Percentiles rank a stretch among this genome's conserved stretches.
phyloP scores from a whole-genome alignment of 345 rosid species.

The Syzygium aqueum region DNA sequence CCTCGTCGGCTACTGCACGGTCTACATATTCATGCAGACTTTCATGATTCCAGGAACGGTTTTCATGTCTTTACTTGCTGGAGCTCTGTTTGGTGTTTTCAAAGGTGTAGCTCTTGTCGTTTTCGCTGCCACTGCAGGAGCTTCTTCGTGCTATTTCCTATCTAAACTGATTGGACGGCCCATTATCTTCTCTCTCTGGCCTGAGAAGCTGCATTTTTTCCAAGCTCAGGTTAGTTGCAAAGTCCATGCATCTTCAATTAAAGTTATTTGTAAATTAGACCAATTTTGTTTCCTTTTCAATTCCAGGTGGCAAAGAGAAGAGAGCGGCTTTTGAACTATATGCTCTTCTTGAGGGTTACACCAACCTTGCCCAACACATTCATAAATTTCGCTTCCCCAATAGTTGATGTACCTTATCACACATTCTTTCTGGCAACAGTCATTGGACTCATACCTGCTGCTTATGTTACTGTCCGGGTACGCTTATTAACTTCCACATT shows the following conservation, averaged over 20 bases:
- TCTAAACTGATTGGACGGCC: constrained; percentile 83
- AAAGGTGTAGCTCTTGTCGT: constrained; percentile 89
- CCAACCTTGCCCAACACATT: constrained; percentile 92
- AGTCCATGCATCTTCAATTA: neutral
- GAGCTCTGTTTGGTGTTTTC: constrained; percentile 77
- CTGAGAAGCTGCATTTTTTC: constrained; percentile 79
- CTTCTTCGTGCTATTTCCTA: constrained; percentile 88
- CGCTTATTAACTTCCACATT: too few relatives aligned
- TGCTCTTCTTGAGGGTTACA: constrained; percentile 84
- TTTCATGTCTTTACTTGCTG: constrained; percentile 95
- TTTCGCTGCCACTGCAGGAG: constrained; percentile 87
- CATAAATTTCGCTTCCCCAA: constrained; percentile 90
- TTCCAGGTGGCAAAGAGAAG: constrained; percentile 73
- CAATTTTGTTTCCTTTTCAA: neutral
- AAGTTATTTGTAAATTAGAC: neutral
- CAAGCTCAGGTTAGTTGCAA: constrained; percentile 63
- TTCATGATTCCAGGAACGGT: constrained; percentile 94
- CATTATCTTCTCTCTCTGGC: constrained; percentile 75
- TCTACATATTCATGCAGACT: constrained; percentile 90
- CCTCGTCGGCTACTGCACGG: constrained; percentile 67
- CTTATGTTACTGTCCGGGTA: constrained; percentile 90
- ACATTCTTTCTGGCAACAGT: constrained; percentile 75
- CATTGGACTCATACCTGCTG: constrained; percentile 88
- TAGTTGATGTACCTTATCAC: constrained; percentile 82
- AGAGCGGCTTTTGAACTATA: constrained; percentile 62